These are phyloP conservation scores for Lunularia cruciata DNA, from an alignment of 225 moss, liverwort and hornwort genomes.

Conservation along the genomic window DNA sequence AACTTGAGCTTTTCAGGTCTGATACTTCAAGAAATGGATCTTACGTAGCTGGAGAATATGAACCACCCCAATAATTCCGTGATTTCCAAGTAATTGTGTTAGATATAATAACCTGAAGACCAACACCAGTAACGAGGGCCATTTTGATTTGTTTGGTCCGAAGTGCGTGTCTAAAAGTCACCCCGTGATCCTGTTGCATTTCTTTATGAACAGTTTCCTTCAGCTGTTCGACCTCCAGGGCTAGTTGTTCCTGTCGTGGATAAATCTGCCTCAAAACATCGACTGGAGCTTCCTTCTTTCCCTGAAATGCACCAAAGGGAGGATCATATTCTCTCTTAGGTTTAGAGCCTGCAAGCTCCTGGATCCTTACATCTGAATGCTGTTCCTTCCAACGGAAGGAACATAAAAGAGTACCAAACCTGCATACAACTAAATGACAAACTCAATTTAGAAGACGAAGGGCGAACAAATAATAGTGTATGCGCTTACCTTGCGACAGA, in stretches of 20 bases:
- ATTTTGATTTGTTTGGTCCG: slow-evolving; percentile 62
- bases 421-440: no score
- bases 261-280: slow-evolving; percentile 64
- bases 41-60: no score
- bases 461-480: no score
- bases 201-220: slow-evolving; percentile 44
- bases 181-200: slow-evolving; percentile 30
- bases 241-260: slow-evolving; percentile 42
- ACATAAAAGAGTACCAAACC: no score
- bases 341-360: no score
- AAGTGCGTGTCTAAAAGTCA: slow-evolving; percentile 42
- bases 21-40: no score
- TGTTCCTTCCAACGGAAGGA: no score
- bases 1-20: no score
- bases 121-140: slow-evolving; percentile 84
- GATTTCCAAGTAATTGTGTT: background rate
- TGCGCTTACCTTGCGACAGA: slow-evolving; percentile 53
- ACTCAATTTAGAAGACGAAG: no score
- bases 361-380: no score
- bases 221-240: slow-evolving; percentile 61
- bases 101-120: slow-evolving; percentile 63
- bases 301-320: no score
- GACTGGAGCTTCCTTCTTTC: slow-evolving; percentile 49
- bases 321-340: no score
- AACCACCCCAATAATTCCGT: background rate